Base-by-base conservation (phyloP, 345 rosid genomes). In the Limnanthes douglasii region DNA sequence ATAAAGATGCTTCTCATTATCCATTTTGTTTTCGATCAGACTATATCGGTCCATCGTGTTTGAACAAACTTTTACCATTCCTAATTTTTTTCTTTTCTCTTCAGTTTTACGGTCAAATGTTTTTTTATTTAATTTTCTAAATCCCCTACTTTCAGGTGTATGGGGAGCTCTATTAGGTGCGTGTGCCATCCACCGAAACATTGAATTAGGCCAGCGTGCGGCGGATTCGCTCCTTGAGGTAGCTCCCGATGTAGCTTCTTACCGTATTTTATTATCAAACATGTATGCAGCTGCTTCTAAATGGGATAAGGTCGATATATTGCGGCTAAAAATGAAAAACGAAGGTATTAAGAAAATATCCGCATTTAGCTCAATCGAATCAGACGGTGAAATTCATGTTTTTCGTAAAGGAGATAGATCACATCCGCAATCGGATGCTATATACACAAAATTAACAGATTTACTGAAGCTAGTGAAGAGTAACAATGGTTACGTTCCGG, bases 281-380 rank as follows among this genome's bases (percentile, higher is more conserved):
- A 50, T 69, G 34, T 69, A 64, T 38, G 67, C 74, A 29, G 48
- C 69, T 38, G 45, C 56, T 33, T 70, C 75, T 24, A 69, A 51
- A 22, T 64, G 69, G 75, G 52, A 60, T 20, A 61, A 42, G 21
- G 80, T 68, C 23, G 61, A 61, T 10, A 64, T 31, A 50, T 51
- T 76, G 43, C 55, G 75, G 44, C 45, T 24, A 30, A 43, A 41
- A 39, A 64, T 72, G 72, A 66, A 54, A 59, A 47, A 60, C 30
- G 59, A 54, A 2, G 65, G 80, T 21, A 44, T 53, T 20, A 68
- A 43, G 52, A 75, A 71, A 57, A 45, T 58, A 24, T 39, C 57
- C 27, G 76, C 77, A 7, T 71, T 63, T 51, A 78, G 84, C 45
- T 65, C 72, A 6, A 45, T 66, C 21, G 75, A 74, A 41, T 52